A percentile compares a stretch with the other conserved stretches of the same genome.
Evolutionary conservation across 805 yeast genomes (phyloP).

Genomic region (Yarrowia osloensis): DNA sequence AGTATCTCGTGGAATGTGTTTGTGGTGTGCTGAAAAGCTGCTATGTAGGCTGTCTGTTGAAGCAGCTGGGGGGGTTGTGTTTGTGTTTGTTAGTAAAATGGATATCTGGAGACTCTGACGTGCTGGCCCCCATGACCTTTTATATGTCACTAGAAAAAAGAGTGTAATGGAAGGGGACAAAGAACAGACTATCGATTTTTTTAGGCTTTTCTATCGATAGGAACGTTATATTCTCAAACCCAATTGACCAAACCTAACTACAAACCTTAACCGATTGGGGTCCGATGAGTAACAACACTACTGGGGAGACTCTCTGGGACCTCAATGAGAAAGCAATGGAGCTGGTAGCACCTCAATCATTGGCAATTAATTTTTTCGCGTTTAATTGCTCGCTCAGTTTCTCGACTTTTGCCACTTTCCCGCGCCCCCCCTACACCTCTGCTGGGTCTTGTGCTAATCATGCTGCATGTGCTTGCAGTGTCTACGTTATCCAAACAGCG

Average conservation of each 20-base stretch:
- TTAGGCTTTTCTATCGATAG: slow-evolving; percentile 17
- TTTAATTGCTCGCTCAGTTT: not conserved
- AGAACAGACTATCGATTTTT: slow-evolving; percentile 10
- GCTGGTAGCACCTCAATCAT: not conserved
- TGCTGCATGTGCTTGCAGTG: slow-evolving; percentile 30
- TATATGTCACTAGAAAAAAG: slow-evolving; percentile 11
- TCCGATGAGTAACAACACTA: slow-evolving; percentile 18
- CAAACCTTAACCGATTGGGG: not conserved
- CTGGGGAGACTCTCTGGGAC: not conserved
- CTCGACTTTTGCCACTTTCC: not conserved
- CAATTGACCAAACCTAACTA: not conserved
- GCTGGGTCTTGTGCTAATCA: not conserved
- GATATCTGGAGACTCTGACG: not conserved
- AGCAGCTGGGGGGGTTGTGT: slow-evolving; percentile 12
- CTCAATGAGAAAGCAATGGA: not conserved
- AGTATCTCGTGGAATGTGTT: not conserved
- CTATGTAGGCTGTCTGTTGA: slow-evolving; percentile 28
- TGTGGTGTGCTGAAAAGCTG: not conserved
- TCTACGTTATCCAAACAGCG: slow-evolving; percentile 30
- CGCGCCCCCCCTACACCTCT: not conserved
- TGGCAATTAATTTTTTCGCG: not conserved
- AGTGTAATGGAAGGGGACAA: slow-evolving; percentile 22
- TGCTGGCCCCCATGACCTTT: slow-evolving; percentile 30
- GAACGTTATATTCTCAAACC: slow-evolving; percentile 8
- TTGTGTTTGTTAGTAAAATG: not conserved